Evolutionary conservation across 352 stramenopile species (phyloP).

Genomic region (Globisporangium echinulatum): DNA sequence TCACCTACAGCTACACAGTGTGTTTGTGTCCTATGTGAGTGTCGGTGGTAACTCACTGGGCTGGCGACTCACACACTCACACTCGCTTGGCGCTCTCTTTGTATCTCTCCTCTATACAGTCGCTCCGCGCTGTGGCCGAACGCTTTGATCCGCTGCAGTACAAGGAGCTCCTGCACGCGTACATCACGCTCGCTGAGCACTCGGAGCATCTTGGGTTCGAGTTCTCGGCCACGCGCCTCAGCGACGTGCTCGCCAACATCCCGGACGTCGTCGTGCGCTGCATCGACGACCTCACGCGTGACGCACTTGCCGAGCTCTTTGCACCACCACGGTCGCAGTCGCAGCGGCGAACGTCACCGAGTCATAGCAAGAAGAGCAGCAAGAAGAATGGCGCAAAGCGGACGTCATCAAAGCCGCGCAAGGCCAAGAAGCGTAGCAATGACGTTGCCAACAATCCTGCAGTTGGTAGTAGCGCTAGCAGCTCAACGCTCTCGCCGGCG

Average conservation of each 20-base stretch:
- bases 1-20: too few relatives aligned
- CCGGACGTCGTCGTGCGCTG: constrained; percentile 75
- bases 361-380: constrained; percentile 12
- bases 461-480: neutral
- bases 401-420: neutral
- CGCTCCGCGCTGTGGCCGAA: constrained; percentile 59
- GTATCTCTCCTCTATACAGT: constrained; percentile 22
- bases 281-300: constrained; percentile 59
- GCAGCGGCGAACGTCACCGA: constrained; percentile 20
- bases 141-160: constrained; percentile 69
- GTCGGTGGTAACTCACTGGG: too few relatives aligned
- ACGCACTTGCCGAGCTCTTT: constrained; percentile 41
- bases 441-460: neutral
- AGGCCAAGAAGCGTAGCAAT: neutral
- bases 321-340: constrained; percentile 19
- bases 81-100: neutral
- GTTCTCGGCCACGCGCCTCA: constrained; percentile 62
- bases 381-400: neutral
- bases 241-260: constrained; percentile 67
- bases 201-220: constrained; percentile 74
- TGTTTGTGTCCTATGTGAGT: too few relatives aligned
- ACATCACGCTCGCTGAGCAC: constrained; percentile 72
- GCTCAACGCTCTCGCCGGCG: constrained; percentile 11
- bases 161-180: constrained; percentile 77
- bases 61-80: too few relatives aligned